Evolutionary conservation across 2,329 filamentous ascomycete genomes (phyloP).

Genomic region (Tolypocladium album): DNA sequence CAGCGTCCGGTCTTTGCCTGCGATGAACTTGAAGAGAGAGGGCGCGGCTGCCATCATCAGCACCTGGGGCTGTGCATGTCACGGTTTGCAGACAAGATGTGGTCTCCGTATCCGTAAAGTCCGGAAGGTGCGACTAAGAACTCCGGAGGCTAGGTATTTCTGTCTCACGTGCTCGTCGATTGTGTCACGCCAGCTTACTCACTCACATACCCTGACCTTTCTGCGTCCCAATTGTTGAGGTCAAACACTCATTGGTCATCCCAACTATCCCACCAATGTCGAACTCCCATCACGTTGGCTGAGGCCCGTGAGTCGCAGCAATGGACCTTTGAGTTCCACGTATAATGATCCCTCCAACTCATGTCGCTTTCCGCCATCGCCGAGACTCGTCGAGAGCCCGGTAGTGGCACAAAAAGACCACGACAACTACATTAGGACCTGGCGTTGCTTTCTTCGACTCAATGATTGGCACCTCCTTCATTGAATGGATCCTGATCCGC

Average conservation of each 20-base stretch:
- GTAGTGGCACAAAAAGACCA: background rate
- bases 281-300: too few species aligned
- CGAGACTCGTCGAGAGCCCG: background rate
- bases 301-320: too few species aligned
- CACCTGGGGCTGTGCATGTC: background rate
- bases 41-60: too few species aligned
- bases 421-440: background rate
- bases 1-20: too few species aligned
- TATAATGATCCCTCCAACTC: too few species aligned
- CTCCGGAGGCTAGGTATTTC: background rate
- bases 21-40: too few species aligned
- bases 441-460: background rate
- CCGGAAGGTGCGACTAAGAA: too few species aligned
- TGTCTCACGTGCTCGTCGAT: background rate
- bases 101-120: background rate
- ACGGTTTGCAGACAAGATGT: background rate
- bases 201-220: background rate
- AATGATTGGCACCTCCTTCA: constrained; percentile 26
- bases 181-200: background rate
- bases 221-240: background rate
- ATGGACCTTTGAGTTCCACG: too few species aligned
- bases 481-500: constrained; percentile 34
- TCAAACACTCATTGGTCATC: background rate
- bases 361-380: background rate
- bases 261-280: background rate